Conservation (phyloP, 257 asterid genomes). For the Petrea volubilis region DNA sequence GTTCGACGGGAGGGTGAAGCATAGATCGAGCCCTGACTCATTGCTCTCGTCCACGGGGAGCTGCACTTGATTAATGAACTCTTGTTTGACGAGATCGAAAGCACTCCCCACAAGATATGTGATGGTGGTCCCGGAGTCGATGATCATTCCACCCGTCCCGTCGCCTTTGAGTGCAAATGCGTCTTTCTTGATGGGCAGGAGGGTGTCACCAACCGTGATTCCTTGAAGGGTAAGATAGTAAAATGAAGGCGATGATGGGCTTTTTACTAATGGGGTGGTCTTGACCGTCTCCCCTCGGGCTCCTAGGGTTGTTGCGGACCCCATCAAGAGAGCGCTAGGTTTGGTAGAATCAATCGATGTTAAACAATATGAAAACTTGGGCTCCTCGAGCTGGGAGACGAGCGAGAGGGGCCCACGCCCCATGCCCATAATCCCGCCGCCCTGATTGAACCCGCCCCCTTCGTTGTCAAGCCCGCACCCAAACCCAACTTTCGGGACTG, state of each 20-base stretch:
- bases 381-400: slow-evolving; percentile 78
- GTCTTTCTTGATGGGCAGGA: slow-evolving; percentile 45
- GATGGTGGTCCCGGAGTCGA: slow-evolving; percentile 90
- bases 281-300: background rate
- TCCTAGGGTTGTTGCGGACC: slow-evolving; percentile 36
- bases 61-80: slow-evolving; percentile 46
- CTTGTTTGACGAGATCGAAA: slow-evolving; percentile 52
- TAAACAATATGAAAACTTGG: slow-evolving; percentile 72
- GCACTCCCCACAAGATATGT: slow-evolving; percentile 59
- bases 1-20: slow-evolving; percentile 53
- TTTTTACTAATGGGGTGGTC: slow-evolving; percentile 57
- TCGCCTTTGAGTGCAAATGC: slow-evolving; percentile 52
- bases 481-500: slow-evolving; percentile 54
- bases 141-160: slow-evolving; percentile 83
- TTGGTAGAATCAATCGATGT: slow-evolving; percentile 60
- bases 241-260: slow-evolving; percentile 70
- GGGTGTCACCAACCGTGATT: slow-evolving; percentile 71
- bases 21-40: slow-evolving; percentile 64
- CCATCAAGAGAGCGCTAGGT: slow-evolving; percentile 62
- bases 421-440: slow-evolving; percentile 80
- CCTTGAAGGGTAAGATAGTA: slow-evolving; percentile 77
- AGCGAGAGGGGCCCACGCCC: slow-evolving; percentile 83
- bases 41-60: slow-evolving; percentile 50
- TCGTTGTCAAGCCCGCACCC: slow-evolving; percentile 85
- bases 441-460: slow-evolving; percentile 68